Conservation (phyloP, 768 basidiomycete species). For the Coprinopsis marcescibilis region DNA sequence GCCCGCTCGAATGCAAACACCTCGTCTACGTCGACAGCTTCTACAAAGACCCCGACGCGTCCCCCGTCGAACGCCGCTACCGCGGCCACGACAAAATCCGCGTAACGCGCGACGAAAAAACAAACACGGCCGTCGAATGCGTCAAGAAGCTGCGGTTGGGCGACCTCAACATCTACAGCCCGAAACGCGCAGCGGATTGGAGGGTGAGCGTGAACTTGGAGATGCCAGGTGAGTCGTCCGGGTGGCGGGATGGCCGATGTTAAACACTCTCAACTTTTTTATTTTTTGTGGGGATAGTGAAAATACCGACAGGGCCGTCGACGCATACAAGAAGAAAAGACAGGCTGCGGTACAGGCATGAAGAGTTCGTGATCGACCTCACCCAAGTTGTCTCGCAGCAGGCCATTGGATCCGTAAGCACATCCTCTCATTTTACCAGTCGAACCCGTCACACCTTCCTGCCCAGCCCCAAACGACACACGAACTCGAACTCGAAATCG, state of each 20-base stretch:
- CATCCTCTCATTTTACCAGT: too few species aligned
- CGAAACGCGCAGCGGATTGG: slow-evolving; percentile 84
- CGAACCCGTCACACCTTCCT: slow-evolving; percentile 2
- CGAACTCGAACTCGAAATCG: slow-evolving; percentile 88
- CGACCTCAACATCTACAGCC: slow-evolving; percentile 82
- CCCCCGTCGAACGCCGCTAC: background rate
- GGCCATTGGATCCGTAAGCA: too few species aligned
- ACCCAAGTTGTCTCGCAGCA: slow-evolving; percentile 76
- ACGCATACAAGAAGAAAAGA: slow-evolving; percentile 74
- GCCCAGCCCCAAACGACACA: slow-evolving; percentile 58
- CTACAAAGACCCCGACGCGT: slow-evolving; percentile 36
- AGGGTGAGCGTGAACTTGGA: slow-evolving; percentile 91
- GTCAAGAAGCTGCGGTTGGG: slow-evolving; percentile 80
- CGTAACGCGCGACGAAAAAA: slow-evolving; percentile 79
- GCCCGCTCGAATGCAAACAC: slow-evolving; percentile 71
- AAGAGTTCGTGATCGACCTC: slow-evolving; percentile 88
- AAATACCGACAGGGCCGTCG: slow-evolving; percentile 59
- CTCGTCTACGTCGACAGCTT: slow-evolving; percentile 77
- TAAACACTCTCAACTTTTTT: background rate
- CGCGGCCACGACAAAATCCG: slow-evolving; percentile 59
- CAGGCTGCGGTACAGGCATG: slow-evolving; percentile 88
- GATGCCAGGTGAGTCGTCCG: slow-evolving; percentile 59
- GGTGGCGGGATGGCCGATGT: background rate
- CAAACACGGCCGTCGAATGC: slow-evolving; percentile 54
- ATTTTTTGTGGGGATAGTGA: slow-evolving; percentile 34